Evolutionary conservation across 306 rosid genomes (phyloP), one percentile per base, ranked within the genome.

Genomic region (Castanospermum australe): DNA sequence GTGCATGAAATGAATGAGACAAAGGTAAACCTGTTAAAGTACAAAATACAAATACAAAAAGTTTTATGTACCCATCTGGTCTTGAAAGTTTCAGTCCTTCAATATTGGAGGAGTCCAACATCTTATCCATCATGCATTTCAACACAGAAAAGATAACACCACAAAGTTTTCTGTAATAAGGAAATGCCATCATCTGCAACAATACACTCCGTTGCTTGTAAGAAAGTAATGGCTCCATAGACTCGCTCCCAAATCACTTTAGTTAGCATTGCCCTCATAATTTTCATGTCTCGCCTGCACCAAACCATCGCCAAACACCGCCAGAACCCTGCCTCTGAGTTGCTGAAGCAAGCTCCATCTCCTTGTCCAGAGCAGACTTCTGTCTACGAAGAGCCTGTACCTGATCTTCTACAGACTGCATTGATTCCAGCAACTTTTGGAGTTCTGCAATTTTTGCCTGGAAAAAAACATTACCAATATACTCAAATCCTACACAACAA

Each of bases 381-480:
- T 93, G 88, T 73, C 85, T 84, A 51, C 98, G 90, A 79, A 93
- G 98, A 56, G 82, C 90, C 79, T 88, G 91, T 18, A 96, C 93
- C 85, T 93, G 88, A 63, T 91, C 79, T 85, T 96, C 93, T 67
- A 96, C 89, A 65, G 97, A 83, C 71, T 87, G 97, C 87, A 88
- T 75, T 5, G 93, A 89, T 77, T 93, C 97, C 75, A 93, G 86
- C 78, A 83, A 71, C 84, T 90, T 90, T 42, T 90, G 97, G 39
- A 93, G 78, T 76, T 96, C 99, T 25, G 85, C 61, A 71, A 96
- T 96, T 88, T 96, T 97, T 18, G 99, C 98, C 98, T 93, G 89
- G 17, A 81, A 77, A 78, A 66, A 65, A 82, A 57, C 84, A 67
- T 32, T 55, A 57, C 32, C 8, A 38, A 21, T 71, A 71, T 50